Evolutionary conservation across 169 alveolate genomes (phyloP).

Genomic region (Cryptosporidium muris): DNA sequence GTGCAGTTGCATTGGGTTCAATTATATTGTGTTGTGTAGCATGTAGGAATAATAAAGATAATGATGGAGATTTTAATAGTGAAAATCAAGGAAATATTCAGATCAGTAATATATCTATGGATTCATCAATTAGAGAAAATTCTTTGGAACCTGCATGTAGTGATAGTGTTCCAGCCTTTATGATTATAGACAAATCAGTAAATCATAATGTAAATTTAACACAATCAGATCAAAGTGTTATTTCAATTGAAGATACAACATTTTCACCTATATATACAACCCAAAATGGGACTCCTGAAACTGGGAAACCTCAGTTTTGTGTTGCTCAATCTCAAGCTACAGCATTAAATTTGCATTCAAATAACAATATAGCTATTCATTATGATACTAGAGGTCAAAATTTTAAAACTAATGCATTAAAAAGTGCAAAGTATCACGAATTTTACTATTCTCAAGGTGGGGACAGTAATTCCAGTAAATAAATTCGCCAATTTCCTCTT

Average conservation of each 20-base stretch:
- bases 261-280: conserved; percentile 62
- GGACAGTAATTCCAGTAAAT: conserved; percentile 2
- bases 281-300: conserved; percentile 11
- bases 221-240: conserved; percentile 26
- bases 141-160: no score
- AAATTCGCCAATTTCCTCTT: not conserved
- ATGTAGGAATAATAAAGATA: no score
- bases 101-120: no score
- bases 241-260: conserved; percentile 50
- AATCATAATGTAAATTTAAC: conserved; percentile 16
- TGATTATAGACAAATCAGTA: not conserved
- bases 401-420: not conserved
- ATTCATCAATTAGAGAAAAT: no score
- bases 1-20: no score
- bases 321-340: conserved; percentile 70
- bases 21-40: no score
- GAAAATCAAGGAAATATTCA: no score
- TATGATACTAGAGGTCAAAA: conserved; percentile 27
- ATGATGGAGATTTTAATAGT: no score
- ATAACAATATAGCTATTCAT: conserved; percentile 5
- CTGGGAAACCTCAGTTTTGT: conserved; percentile 4
- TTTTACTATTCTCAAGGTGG: conserved; percentile 29
- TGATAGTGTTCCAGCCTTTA: no score
- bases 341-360: conserved; percentile 54
- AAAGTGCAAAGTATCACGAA: conserved; percentile 43